These are phyloP conservation scores for Leccinellum luteum DNA, from an alignment of 768 basidiomycete genomes.

Conservation along the genomic window DNA sequence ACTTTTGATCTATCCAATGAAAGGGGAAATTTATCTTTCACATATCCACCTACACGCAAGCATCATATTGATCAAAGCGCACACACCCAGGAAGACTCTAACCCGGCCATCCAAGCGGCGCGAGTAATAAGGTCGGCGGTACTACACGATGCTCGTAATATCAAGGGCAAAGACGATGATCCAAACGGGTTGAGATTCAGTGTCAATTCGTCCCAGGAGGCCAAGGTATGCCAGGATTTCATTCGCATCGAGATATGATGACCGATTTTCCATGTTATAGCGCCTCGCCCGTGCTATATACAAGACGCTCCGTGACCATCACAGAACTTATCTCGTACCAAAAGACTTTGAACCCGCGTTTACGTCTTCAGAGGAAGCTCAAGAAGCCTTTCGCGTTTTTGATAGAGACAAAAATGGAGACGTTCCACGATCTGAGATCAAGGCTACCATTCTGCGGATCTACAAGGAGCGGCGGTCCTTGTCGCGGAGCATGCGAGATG, in stretches of 20 bases:
- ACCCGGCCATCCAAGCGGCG: conserved; percentile 53
- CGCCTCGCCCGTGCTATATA: conserved; percentile 69
- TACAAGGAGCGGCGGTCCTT: conserved; percentile 81
- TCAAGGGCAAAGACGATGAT: conserved; percentile 49
- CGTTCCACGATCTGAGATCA: conserved; percentile 72
- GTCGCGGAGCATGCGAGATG: conserved; percentile 74
- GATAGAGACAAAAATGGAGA: conserved; percentile 78
- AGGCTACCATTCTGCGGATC: conserved; percentile 59
- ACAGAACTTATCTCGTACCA: conserved; percentile 59
- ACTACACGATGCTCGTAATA: conserved; percentile 73
- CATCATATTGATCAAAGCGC: conserved; percentile 17
- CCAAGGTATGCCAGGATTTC: conserved; percentile 46
- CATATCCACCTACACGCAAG: conserved; percentile 39
- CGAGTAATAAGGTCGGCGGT: conserved; percentile 66
- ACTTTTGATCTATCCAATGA: conserved; percentile 4
- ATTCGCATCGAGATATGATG: not conserved
- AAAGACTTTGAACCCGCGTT: conserved; percentile 73
- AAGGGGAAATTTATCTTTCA: conserved; percentile 23
- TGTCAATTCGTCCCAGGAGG: conserved; percentile 58
- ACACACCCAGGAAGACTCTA: conserved; percentile 33
- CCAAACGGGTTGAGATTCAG: conserved; percentile 47
- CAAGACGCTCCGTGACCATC: conserved; percentile 53
- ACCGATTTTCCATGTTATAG: conserved; percentile 30
- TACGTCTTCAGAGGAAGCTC: conserved; percentile 49
- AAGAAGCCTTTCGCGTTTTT: conserved; percentile 70